These are phyloP conservation scores for Amphichorda felina DNA, from an alignment of 2,329 filamentous ascomycete species.

Conservation along the genomic window DNA sequence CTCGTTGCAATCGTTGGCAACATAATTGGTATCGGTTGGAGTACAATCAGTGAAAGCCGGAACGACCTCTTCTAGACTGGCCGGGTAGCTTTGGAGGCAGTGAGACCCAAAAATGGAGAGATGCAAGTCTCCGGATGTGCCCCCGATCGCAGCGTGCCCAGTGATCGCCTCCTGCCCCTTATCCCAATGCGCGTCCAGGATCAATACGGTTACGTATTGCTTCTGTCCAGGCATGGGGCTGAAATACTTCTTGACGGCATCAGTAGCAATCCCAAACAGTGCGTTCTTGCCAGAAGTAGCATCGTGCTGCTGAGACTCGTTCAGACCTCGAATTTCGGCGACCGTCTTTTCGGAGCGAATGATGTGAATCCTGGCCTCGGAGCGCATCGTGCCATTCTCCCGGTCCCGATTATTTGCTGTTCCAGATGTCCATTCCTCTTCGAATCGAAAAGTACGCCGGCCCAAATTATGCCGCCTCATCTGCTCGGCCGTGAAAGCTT, in stretches of 20 bases:
- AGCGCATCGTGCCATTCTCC: slow-evolving; percentile 63
- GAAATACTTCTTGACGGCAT: slow-evolving; percentile 72
- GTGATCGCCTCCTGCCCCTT: slow-evolving; percentile 54
- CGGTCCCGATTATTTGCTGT: slow-evolving; percentile 67
- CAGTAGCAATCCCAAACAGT: slow-evolving; percentile 64
- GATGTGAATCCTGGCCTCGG: slow-evolving; percentile 81
- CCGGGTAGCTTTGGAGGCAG: slow-evolving; percentile 81
- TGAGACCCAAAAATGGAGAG: slow-evolving; percentile 90
- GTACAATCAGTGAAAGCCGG: slow-evolving; percentile 86
- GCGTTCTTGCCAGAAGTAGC: slow-evolving; percentile 59
- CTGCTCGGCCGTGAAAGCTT: slow-evolving; percentile 92
- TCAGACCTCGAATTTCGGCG: slow-evolving; percentile 66
- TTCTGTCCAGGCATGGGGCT: slow-evolving; percentile 64
- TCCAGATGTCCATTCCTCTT: slow-evolving; percentile 88
- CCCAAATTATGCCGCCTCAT: slow-evolving; percentile 87
- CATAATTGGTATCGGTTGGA: slow-evolving; percentile 65
- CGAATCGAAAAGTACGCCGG: slow-evolving; percentile 73
- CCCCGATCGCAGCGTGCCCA: slow-evolving; percentile 78
- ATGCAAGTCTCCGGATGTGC: slow-evolving; percentile 58
- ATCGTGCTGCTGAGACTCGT: slow-evolving; percentile 66
- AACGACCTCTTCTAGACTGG: slow-evolving; percentile 79
- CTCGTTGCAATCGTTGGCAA: slow-evolving; percentile 80
- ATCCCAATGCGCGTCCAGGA: slow-evolving; percentile 88
- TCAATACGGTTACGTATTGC: slow-evolving; percentile 75
- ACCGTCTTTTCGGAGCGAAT: slow-evolving; percentile 76